Conservation (phyloP, 345 rosid genomes). For the Ricinus communis region DNA sequence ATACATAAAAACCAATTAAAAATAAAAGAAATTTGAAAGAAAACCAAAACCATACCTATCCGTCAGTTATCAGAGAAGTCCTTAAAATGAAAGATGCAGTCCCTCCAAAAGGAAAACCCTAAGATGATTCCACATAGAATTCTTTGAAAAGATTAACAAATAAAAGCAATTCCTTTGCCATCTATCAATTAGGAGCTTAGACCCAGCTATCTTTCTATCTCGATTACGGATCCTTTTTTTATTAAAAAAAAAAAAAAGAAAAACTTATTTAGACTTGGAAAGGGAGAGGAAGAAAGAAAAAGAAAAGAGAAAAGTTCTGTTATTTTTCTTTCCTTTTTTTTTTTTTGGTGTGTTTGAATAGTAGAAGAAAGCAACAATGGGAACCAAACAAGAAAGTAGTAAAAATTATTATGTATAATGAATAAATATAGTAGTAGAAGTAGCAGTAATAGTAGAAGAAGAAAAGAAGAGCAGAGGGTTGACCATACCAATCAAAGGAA, state of each 20-base stretch:
- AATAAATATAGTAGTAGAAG: not conserved
- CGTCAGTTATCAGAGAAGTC: not conserved
- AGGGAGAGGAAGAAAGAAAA: not conserved
- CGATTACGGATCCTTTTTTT: not conserved
- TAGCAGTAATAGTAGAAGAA: not conserved
- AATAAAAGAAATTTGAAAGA: not conserved
- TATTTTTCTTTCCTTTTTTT: too few species aligned
- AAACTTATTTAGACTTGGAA: not conserved
- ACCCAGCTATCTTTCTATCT: too few species aligned
- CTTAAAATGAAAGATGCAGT: not conserved
- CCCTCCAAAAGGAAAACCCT: not conserved
- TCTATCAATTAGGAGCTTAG: not conserved
- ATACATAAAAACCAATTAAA: not conserved
- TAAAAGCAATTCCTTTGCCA: not conserved
- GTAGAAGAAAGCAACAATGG: slow-evolving; percentile 1
- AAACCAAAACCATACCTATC: not conserved
- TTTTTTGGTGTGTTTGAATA: not conserved
- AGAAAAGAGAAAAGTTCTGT: not conserved
- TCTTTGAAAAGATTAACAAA: not conserved
- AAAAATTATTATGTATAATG: slow-evolving; percentile 8
- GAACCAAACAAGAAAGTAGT: slow-evolving; percentile 6
- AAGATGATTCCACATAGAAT: not conserved
- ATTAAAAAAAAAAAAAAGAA: too few species aligned
- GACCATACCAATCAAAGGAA: too few species aligned
- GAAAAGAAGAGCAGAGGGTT: not conserved